A percentile compares a stretch with the other conserved stretches of the same genome.
phyloP scores from a whole-genome alignment of 192 early-diverging fungal genomes.

The Umbelopsis ramanniana region DNA sequence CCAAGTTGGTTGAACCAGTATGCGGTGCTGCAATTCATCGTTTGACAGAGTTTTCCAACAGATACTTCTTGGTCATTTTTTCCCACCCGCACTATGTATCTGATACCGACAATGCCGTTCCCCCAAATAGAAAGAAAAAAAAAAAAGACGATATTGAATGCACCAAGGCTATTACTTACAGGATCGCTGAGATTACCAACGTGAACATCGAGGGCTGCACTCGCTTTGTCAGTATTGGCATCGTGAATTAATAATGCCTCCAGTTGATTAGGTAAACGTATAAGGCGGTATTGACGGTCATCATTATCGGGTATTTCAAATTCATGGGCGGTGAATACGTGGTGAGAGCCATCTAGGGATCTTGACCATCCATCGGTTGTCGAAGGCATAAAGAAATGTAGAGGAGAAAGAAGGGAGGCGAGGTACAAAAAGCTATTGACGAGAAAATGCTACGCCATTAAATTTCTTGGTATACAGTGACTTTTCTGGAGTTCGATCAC shows the following conservation, averaged over 20 bases:
- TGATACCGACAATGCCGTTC: background rate
- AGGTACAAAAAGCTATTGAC: background rate
- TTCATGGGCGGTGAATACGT: background rate
- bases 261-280: constrained; percentile 61
- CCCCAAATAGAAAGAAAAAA: background rate
- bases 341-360: background rate
- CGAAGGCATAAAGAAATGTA: constrained; percentile 2
- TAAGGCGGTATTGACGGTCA: constrained; percentile 57
- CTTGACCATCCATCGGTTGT: constrained; percentile 15
- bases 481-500: constrained; percentile 17
- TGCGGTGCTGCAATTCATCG: background rate
- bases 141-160: too few species aligned
- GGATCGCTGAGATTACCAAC: constrained; percentile 66
- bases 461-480: constrained; percentile 1
- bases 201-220: constrained; percentile 61
- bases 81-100: background rate
- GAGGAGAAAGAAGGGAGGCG: background rate
- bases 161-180: constrained; percentile 22
- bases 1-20: background rate
- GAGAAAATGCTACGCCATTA: constrained; percentile 15
- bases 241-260: constrained; percentile 62
- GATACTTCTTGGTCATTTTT: background rate
- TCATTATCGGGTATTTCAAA: constrained; percentile 64
- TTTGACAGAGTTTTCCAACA: background rate
- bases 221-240: constrained; percentile 56